Evolutionary conservation across 1,139 yeast genomes (phyloP).

Genomic region (Tardiomyces depauwii): DNA sequence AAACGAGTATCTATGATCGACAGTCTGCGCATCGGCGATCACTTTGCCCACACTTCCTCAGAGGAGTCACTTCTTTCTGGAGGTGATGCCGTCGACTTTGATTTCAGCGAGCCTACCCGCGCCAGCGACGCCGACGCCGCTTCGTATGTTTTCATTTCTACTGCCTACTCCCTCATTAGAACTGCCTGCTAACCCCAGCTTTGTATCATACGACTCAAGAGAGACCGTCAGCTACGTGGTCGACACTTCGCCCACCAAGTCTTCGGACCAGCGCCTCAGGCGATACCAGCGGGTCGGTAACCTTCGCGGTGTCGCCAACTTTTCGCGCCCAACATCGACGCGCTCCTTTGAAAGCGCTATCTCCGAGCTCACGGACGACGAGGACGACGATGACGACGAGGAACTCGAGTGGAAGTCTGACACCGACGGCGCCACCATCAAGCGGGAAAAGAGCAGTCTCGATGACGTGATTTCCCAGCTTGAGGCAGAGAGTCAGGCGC

Average conservation of each 20-base stretch:
- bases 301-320: constrained; percentile 7
- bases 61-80: neutral
- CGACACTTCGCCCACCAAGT: constrained; percentile 6
- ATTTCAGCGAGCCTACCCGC: constrained; percentile 12
- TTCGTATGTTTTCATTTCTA: neutral
- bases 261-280: constrained; percentile 4
- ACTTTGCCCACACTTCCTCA: constrained; percentile 9
- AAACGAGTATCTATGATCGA: constrained; percentile 10
- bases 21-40: constrained; percentile 11
- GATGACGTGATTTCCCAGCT: neutral
- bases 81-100: constrained; percentile 15
- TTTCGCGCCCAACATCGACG: constrained; percentile 2
- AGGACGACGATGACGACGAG: neutral
- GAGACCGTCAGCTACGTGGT: constrained; percentile 5
- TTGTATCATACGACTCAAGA: constrained; percentile 17
- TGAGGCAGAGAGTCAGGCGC: neutral
- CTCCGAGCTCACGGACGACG: neutral
- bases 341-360: neutral
- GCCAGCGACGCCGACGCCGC: neutral
- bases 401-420: neutral
- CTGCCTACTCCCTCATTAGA: too few relatives aligned
- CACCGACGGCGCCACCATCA: neutral
- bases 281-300: constrained; percentile 8
- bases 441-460: neutral
- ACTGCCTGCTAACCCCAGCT: constrained; percentile 1